Conservation (phyloP, 2,329 filamentous ascomycete genomes). For the Apiospora sp. region DNA sequence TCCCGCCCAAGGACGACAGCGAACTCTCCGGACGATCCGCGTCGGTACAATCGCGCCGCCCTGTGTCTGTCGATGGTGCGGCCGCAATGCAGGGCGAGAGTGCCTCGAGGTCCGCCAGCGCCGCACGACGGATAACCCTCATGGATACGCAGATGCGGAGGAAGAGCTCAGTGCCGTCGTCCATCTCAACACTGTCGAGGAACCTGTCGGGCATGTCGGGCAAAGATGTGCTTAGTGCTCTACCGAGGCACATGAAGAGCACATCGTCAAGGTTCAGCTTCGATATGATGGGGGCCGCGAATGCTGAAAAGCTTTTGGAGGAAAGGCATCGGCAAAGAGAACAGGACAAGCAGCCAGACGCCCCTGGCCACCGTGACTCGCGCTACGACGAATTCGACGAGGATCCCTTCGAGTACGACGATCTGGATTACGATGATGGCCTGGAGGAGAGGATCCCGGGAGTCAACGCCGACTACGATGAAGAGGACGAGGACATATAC, state of each 20-base stretch:
- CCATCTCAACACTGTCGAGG: slow-evolving; percentile 55
- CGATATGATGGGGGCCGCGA: slow-evolving; percentile 76
- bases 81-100: slow-evolving; percentile 35
- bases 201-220: slow-evolving; percentile 50
- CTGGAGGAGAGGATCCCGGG: slow-evolving; percentile 73
- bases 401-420: slow-evolving; percentile 67
- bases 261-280: slow-evolving; percentile 84
- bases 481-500: neutral
- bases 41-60: slow-evolving; percentile 45
- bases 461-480: slow-evolving; percentile 55
- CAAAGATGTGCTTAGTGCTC: slow-evolving; percentile 54
- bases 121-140: slow-evolving; percentile 26
- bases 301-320: slow-evolving; percentile 73
- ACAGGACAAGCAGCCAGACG: slow-evolving; percentile 62
- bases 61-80: slow-evolving; percentile 38
- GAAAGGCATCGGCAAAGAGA: slow-evolving; percentile 75
- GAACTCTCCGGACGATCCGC: slow-evolving; percentile 40
- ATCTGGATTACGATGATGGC: slow-evolving; percentile 70
- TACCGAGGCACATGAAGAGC: slow-evolving; percentile 75
- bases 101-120: slow-evolving; percentile 26
- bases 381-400: slow-evolving; percentile 70
- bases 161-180: slow-evolving; percentile 41
- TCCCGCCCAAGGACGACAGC: slow-evolving; percentile 49
- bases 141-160: slow-evolving; percentile 30
- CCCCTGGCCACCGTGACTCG: slow-evolving; percentile 54